Evolutionary conservation across 768 basidiomycete species (phyloP), one percentile per base, ranked within the genome.

Genomic region (Kwoniella europaea): DNA sequence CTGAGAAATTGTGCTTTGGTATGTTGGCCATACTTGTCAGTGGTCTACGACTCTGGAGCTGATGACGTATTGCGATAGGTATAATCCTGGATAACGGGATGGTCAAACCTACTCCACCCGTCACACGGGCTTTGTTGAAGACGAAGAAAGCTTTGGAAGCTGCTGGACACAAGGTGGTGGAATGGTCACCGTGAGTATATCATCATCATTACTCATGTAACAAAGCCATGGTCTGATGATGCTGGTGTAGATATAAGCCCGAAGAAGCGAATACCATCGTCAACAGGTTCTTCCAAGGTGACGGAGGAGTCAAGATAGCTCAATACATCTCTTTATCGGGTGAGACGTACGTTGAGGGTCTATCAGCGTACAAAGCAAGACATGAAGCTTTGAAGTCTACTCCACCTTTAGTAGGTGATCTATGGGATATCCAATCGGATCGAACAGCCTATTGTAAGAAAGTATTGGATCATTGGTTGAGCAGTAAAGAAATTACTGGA

Each of bases 231-330:
- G 10, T 88, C 18, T 24, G 24, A n/a, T 52, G 20, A 20, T 42
- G 46, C 35, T 3, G 60, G 85, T 89, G 41, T 88, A 65, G 79
- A 88, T 29, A 86, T 87, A 13, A 89, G 88, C 67, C 88, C 10
- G 76, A 72, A 43, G 10, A 63, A 54, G 63, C 69, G 13, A 35
- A 52, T 24, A 42, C 54, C 1, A 44, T 75, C 27, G 43, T 79
- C 41, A 65, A 62, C 24, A 43, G 56, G 6, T 64, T 77, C 50
- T 79, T 76, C 68, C 58, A 54, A 9, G 78, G 68, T 16, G 76
- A 78, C 44, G 79, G 79, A 15, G 79, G 74, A 9, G 57, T 61
- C 27, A 71, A 76, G 65, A 75, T 80, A 59, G 64, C 63, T 13
- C 22, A 44, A 15, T 27, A 67, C 44, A 68, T 79, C 65, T 61